Conservation (phyloP, 768 basidiomycete species). For the Collybia sordida region DNA sequence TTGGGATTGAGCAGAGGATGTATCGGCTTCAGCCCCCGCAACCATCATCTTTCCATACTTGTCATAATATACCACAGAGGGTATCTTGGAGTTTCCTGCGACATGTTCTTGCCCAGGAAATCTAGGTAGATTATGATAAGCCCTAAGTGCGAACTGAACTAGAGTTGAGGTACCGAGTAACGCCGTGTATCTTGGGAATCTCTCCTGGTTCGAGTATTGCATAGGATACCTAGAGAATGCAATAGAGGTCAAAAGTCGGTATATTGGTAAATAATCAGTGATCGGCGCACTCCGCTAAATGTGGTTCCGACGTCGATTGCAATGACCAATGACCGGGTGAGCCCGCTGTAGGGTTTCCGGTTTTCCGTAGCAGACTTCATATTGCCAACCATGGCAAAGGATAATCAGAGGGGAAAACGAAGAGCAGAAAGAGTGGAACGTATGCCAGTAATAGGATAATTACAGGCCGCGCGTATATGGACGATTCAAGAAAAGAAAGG, state of each 20-base stretch:
- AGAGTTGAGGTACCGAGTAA: slow-evolving; percentile 55
- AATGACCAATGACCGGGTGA: slow-evolving; percentile 64
- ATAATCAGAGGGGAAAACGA: slow-evolving; percentile 17
- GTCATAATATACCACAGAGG: slow-evolving; percentile 76
- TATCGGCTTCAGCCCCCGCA: slow-evolving; percentile 79
- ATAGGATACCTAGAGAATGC: slow-evolving; percentile 57
- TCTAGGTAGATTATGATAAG: slow-evolving; percentile 32
- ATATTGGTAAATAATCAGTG: background rate
- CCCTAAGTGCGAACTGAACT: background rate
- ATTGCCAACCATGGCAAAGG: slow-evolving; percentile 47
- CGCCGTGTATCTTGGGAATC: slow-evolving; percentile 78
- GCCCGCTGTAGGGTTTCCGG: slow-evolving; percentile 72
- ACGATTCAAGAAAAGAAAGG: slow-evolving; percentile 8
- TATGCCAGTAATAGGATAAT: slow-evolving; percentile 2
- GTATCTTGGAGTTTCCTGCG: slow-evolving; percentile 82
- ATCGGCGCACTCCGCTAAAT: slow-evolving; percentile 63
- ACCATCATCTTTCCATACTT: slow-evolving; percentile 61
- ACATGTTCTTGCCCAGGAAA: slow-evolving; percentile 88
- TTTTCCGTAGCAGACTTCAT: slow-evolving; percentile 42
- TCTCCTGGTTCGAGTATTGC: slow-evolving; percentile 81
- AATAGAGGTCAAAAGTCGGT: slow-evolving; percentile 6
- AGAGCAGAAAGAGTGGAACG: slow-evolving; percentile 5
- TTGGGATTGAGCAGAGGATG: slow-evolving; percentile 50
- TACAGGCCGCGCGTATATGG: slow-evolving; percentile 3
- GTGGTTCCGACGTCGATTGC: slow-evolving; percentile 84